These are phyloP conservation scores for Ceratobasidium sp. DNA, from an alignment of 1,284 basidiomycete genomes.

Conservation along the genomic window DNA sequence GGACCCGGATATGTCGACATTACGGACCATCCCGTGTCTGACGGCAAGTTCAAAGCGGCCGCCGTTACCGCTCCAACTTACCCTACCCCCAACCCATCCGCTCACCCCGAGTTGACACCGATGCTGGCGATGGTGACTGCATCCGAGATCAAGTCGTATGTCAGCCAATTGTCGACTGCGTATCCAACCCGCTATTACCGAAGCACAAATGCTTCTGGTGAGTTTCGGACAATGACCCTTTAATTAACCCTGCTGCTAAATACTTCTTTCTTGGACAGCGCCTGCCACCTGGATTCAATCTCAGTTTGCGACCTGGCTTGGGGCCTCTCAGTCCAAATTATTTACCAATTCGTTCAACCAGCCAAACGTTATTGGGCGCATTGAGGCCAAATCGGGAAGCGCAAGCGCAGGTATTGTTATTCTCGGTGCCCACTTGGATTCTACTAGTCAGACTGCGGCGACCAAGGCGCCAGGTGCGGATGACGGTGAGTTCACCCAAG, in stretches of 20 bases:
- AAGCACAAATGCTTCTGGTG: slow-evolving; percentile 43
- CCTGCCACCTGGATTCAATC: slow-evolving; percentile 39
- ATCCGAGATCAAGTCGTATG: slow-evolving; percentile 43
- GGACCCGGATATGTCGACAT: slow-evolving; percentile 47
- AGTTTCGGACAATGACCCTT: slow-evolving; percentile 7
- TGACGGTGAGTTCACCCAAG: slow-evolving; percentile 23
- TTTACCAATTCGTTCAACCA: slow-evolving; percentile 56
- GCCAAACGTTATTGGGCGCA: slow-evolving; percentile 70
- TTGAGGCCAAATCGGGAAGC: slow-evolving; percentile 57
- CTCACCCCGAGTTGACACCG: slow-evolving; percentile 44
- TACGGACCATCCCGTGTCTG: slow-evolving; percentile 15
- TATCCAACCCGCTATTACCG: slow-evolving; percentile 48
- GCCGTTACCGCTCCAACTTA: slow-evolving; percentile 39
- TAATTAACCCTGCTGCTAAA: not conserved
- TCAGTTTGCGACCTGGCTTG: slow-evolving; percentile 41
- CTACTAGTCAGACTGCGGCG: slow-evolving; percentile 28
- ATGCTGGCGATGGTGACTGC: slow-evolving; percentile 46
- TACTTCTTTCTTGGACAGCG: not conserved
- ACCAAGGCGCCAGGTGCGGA: slow-evolving; percentile 65
- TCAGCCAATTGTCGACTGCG: slow-evolving; percentile 41
- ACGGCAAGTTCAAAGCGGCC: not conserved
- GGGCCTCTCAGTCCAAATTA: slow-evolving; percentile 24
- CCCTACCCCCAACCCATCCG: slow-evolving; percentile 43
- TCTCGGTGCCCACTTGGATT: slow-evolving; percentile 69
- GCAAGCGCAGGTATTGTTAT: slow-evolving; percentile 64